Evolutionary conservation across 768 basidiomycete genomes (phyloP), one percentile per base, ranked within the genome.

Genomic region (Crepidotus variabilis): DNA sequence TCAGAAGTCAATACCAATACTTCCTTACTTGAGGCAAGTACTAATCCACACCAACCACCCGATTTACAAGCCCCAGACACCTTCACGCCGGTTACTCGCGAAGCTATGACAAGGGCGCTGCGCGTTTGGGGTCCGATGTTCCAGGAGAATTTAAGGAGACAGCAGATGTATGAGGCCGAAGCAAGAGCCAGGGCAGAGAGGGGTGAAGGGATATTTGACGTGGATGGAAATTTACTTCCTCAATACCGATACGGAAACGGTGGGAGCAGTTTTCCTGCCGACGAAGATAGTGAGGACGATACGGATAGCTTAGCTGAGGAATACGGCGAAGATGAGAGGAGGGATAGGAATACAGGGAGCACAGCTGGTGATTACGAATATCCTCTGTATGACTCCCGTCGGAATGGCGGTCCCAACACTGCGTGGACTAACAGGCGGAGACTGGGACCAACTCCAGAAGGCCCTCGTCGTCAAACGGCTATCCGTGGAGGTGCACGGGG

Each of bases 301-400:
- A 11, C 24, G 18, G 55, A 58, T 18, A 45, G 43, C 11, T 51
- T 58, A 8, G 57, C 54, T 34, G 47, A 62, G 61, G 67, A 45
- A 36, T 61, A 35, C 16, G 60, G 18, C 52, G 60, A 45, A 18
- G 43, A 18, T 55, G 67, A 10, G 48, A 51, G 16, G 56, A 56
- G 18, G 54, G 61, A 36, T 36, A 55, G 36, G 18, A 72, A 70
- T 52, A 70, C 70, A 1, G 68, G 71, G 6, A 69, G 70, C 33
- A 58, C 62, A 11, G 62, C 65, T 48, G 69, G 56, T 9, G 70
- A 71, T 43, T 72, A 68, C 48, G 67, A 69, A 21, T 71, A 71
- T 57, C 63, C 51, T 0, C 62, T 63, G 18, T 43, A 43, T 20
- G 39, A 14, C 18, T 43, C 39, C 5, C 39, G 39, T 5, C 39